These are phyloP conservation scores for Cicer yamashitae DNA, from an alignment of 306 rosid genomes.

Conservation along the genomic window DNA sequence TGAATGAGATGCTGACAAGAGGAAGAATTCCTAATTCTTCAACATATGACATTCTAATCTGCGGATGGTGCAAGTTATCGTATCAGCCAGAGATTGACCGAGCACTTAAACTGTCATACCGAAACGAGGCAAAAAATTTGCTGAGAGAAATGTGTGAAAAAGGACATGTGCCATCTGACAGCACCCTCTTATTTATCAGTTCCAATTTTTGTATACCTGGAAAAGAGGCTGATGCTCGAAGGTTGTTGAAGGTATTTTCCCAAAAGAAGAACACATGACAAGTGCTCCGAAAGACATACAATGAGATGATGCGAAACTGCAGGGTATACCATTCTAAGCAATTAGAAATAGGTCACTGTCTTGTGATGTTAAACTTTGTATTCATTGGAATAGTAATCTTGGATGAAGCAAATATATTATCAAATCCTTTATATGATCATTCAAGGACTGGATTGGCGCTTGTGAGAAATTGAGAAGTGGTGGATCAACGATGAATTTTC, in stretches of 20 bases:
- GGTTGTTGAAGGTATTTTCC: slow-evolving; percentile 63
- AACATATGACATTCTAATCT: slow-evolving; percentile 77
- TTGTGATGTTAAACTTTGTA: slow-evolving; percentile 74
- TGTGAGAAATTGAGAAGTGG: slow-evolving; percentile 63
- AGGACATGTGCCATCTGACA: slow-evolving; percentile 73
- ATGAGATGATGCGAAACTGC: slow-evolving; percentile 26
- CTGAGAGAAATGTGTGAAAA: slow-evolving; percentile 72
- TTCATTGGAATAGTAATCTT: slow-evolving; percentile 70
- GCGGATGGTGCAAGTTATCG: slow-evolving; percentile 84
- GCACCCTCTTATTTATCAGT: slow-evolving; percentile 63
- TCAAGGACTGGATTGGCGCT: slow-evolving; percentile 75
- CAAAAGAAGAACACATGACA: slow-evolving; percentile 55
- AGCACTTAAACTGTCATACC: slow-evolving; percentile 58
- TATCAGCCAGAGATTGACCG: slow-evolving; percentile 66
- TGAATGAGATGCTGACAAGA: slow-evolving; percentile 81
- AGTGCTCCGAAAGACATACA: slow-evolving; percentile 38
- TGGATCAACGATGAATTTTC: slow-evolving; percentile 58
- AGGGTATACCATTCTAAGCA: background rate
- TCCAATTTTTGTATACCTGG: slow-evolving; percentile 73
- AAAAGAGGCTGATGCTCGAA: slow-evolving; percentile 68
- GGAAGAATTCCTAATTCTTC: slow-evolving; percentile 80
- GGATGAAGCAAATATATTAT: slow-evolving; percentile 76
- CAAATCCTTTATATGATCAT: slow-evolving; percentile 69
- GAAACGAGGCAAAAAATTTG: slow-evolving; percentile 75
- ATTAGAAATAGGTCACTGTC: slow-evolving; percentile 53